These are phyloP conservation scores for Tolypocladium tropicale DNA, from an alignment of 2,329 filamentous ascomycete genomes.

Conservation along the genomic window DNA sequence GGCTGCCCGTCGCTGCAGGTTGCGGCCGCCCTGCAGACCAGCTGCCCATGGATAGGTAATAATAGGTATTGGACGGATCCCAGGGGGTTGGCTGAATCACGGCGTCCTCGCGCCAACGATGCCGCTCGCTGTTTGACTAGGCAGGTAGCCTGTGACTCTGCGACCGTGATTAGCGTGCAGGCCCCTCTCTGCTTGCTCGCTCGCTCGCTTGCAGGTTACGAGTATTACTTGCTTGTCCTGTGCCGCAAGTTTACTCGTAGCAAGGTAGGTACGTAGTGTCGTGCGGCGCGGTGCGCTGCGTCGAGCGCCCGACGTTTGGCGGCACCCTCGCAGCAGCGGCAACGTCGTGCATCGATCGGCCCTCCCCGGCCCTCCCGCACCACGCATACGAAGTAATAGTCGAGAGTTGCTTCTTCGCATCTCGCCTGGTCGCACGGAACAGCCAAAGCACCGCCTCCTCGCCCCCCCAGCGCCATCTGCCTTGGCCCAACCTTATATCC, in stretches of 20 bases:
- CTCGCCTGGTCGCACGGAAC: neutral
- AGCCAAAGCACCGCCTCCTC: neutral
- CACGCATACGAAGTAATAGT: neutral
- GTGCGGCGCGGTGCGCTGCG: neutral
- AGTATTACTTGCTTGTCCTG: no score
- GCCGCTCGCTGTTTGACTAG: neutral
- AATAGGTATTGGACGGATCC: no score
- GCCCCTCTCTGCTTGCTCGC: no score
- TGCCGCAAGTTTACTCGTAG: no score
- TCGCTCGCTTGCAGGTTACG: no score
- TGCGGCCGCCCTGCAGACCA: neutral
- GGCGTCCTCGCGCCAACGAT: neutral
- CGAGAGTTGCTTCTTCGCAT: neutral
- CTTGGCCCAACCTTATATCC: neutral
- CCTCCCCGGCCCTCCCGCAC: neutral
- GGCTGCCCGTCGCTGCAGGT: neutral
- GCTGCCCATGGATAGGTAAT: neutral
- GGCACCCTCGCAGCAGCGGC: neutral
- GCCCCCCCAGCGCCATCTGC: neutral
- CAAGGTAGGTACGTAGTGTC: no score
- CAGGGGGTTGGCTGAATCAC: neutral
- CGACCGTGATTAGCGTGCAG: neutral
- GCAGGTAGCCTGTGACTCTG: neutral
- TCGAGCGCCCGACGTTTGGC: neutral
- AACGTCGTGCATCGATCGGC: neutral